A percentile compares a stretch with the other conserved stretches of the same genome.
phyloP scores from a whole-genome alignment of 1,139 yeast species.

The Debaryomyces sp. region DNA sequence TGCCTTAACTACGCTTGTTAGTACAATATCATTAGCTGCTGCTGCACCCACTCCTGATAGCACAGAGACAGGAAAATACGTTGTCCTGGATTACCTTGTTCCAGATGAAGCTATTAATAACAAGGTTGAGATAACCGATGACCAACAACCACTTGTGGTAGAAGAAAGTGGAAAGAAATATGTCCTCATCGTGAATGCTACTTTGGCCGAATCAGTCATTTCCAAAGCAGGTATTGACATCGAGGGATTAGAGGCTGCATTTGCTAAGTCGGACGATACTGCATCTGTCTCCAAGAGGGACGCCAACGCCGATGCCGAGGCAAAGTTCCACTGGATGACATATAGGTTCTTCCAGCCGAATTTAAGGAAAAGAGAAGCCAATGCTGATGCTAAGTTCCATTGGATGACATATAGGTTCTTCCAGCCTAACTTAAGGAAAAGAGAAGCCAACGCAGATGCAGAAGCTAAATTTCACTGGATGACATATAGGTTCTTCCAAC shows the following conservation, averaged over 20 bases:
- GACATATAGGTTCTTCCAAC: conserved; percentile 17
- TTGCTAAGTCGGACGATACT: conserved; percentile 8
- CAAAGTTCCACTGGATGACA: conserved; percentile 15
- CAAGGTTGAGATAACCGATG: conserved; percentile 14
- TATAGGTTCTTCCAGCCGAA: conserved; percentile 11
- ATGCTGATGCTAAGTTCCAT: conserved; percentile 16
- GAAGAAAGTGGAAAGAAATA: conserved; percentile 19
- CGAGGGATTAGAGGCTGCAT: conserved; percentile 8
- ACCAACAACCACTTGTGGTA: conserved; percentile 19
- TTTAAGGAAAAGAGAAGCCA: conserved; percentile 11
- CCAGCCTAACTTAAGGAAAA: conserved; percentile 12
- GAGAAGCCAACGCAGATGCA: conserved; percentile 12
- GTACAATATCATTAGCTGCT: conserved; percentile 12
- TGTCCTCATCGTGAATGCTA: conserved; percentile 21
- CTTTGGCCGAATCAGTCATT: conserved; percentile 17
- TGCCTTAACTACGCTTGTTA: conserved; percentile 11
- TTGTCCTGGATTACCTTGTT: conserved; percentile 11
- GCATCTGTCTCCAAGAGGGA: conserved; percentile 10
- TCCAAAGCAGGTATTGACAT: conserved; percentile 7
- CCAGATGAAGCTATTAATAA: conserved; percentile 22
- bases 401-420: conserved; percentile 12
- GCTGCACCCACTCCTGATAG: conserved; percentile 12
- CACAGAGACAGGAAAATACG: conserved; percentile 5
- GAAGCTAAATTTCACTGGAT: conserved; percentile 20
- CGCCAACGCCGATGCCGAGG: conserved; percentile 18